phyloP scores from a whole-genome alignment of 2,329 filamentous ascomycete species.

The Botrytis paeoniae region DNA sequence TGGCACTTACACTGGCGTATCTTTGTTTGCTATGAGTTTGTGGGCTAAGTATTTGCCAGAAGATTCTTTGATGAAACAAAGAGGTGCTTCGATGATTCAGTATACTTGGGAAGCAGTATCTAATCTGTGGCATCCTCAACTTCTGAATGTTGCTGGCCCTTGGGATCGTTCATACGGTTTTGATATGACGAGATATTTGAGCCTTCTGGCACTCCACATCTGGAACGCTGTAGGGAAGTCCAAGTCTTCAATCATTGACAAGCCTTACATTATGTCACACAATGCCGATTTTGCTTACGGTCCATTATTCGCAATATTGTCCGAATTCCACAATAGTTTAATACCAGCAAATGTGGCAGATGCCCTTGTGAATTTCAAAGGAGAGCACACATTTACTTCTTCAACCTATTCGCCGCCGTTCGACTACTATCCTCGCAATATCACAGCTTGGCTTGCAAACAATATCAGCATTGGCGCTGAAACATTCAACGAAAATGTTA shows the following conservation, averaged over 20 bases:
- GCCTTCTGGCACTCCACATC: slow-evolving; percentile 56
- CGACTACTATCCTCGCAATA: slow-evolving; percentile 55
- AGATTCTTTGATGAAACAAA: slow-evolving; percentile 42
- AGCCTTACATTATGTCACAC: slow-evolving; percentile 48
- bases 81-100: slow-evolving; percentile 46
- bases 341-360: slow-evolving; percentile 42
- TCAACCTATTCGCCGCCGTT: slow-evolving; percentile 57
- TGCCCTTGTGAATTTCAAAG: slow-evolving; percentile 47
- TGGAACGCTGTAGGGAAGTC: slow-evolving; percentile 55
- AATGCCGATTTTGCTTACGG: slow-evolving; percentile 57
- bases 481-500: slow-evolving; percentile 52
- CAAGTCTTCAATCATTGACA: slow-evolving; percentile 28
- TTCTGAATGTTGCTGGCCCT: slow-evolving; percentile 61
- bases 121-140: slow-evolving; percentile 54
- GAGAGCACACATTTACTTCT: slow-evolving; percentile 51
- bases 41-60: slow-evolving; percentile 58
- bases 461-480: slow-evolving; percentile 59
- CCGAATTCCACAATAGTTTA: slow-evolving; percentile 48
- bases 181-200: slow-evolving; percentile 61
- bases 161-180: slow-evolving; percentile 64
- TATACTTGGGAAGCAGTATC: slow-evolving; percentile 52
- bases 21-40: slow-evolving; percentile 55
- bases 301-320: slow-evolving; percentile 54
- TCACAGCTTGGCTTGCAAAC: slow-evolving; percentile 55
- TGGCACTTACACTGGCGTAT: slow-evolving; percentile 60